phyloP scores from a whole-genome alignment of 192 early-diverging fungal species.

The Coemansia sp. region DNA sequence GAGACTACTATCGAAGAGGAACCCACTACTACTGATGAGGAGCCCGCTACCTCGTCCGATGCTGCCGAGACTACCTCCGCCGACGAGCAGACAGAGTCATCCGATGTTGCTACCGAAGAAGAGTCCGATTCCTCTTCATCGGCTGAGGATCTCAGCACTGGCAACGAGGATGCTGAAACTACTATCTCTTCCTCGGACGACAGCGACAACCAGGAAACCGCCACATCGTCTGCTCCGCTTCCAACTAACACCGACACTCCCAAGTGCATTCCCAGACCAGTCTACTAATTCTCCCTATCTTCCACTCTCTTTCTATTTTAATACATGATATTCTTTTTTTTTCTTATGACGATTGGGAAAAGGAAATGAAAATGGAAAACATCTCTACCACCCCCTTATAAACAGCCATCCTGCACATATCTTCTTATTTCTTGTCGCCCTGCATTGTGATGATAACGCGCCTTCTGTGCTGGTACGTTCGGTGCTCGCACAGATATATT shows the following conservation, averaged over 20 bases:
- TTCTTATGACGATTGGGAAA: not conserved
- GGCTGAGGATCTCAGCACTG: too few relatives aligned
- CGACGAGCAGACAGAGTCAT: too few relatives aligned
- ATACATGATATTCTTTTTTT: not conserved
- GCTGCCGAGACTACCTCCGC: slow-evolving; percentile 7
- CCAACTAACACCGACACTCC: slow-evolving; percentile 14
- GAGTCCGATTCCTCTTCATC: too few relatives aligned
- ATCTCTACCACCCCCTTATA: not conserved
- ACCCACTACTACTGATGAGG: slow-evolving; percentile 9
- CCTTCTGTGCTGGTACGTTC: slow-evolving; percentile 60
- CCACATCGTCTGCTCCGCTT: slow-evolving; percentile 5
- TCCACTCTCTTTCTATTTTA: not conserved
- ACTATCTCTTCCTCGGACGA: not conserved
- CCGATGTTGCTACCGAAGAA: too few relatives aligned
- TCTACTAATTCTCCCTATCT: not conserved
- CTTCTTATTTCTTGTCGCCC: slow-evolving; percentile 61
- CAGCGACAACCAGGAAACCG: slow-evolving; percentile 1
- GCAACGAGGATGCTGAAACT: too few relatives aligned
- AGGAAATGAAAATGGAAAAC: not conserved
- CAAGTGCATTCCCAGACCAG: slow-evolving; percentile 34
- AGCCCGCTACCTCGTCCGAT: slow-evolving; percentile 7
- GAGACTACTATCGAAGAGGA: not conserved
- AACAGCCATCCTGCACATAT: not conserved
- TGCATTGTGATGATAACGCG: slow-evolving; percentile 74
- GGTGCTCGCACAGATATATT: slow-evolving; percentile 77